Evolutionary conservation across 306 rosid genomes (phyloP), one percentile per base, ranked within the genome.

Genomic region (Urtica urens): DNA sequence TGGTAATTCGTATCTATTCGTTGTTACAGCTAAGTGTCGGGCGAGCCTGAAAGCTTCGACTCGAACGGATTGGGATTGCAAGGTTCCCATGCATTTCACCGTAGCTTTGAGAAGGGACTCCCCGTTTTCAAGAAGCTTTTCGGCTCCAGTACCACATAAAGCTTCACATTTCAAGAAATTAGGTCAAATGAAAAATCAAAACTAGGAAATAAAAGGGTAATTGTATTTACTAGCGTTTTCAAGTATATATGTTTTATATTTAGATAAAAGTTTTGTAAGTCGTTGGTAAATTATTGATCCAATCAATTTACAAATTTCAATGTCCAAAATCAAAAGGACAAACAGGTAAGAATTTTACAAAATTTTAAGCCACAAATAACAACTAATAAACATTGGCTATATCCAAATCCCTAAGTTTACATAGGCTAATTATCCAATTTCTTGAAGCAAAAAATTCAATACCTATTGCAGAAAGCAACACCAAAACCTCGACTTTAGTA

Each of bases 381-480:
- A n/a, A n/a, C n/a, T n/a, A n/a, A n/a, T n/a, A n/a, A n/a, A n/a
- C n/a, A n/a, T n/a, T n/a, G n/a, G n/a, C n/a, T n/a, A n/a, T n/a
- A n/a, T n/a, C n/a, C n/a, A n/a, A n/a, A n/a, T n/a, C n/a, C n/a
- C n/a, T n/a, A n/a, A n/a, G n/a, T n/a, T 35, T 53, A 51, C 20
- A 16, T 37, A 64, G 38, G 23, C 30, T n/a, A n/a, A n/a, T n/a
- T n/a, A n/a, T n/a, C n/a, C n/a, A n/a, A n/a, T n/a, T n/a, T n/a
- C n/a, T n/a, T 47, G 22, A 56, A 26, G 23, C n/a, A n/a, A n/a
- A 21, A 50, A 23, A 53, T 58, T 58, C 55, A 39, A 61, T 84
- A 88, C 97, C 95, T 81, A 84, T 49, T 49, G 95, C 70, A 29
- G 86, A 72, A 78, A 70, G 80, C 68, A 88, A 54, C 79, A 74